phyloP scores from a whole-genome alignment of 2,329 filamentous ascomycete genomes.

The Westerdykella sp. region DNA sequence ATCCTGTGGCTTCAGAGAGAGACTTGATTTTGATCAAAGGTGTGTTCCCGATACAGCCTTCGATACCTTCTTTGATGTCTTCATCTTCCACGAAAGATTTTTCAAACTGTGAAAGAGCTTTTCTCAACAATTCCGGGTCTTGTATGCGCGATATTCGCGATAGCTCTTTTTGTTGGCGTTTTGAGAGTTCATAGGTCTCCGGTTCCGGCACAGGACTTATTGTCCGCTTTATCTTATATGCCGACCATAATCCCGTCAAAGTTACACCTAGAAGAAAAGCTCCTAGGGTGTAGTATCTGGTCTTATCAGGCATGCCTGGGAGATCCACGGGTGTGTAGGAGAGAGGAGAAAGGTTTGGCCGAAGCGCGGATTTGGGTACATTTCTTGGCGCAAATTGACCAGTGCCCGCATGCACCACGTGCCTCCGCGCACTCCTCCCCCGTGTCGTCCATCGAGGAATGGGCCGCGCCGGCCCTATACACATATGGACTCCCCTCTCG shows the following conservation, averaged over 20 bases:
- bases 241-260: conserved; percentile 49
- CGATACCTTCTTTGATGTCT: conserved; percentile 68
- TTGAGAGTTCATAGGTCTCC: conserved; percentile 27
- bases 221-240: conserved; percentile 12
- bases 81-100: conserved; percentile 10
- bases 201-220: conserved; percentile 2
- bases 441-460: conserved; percentile 7
- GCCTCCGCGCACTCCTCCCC: conserved; percentile 13
- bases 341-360: conserved; percentile 9
- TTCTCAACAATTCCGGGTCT: conserved; percentile 20
- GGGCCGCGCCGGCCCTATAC: conserved; percentile 8
- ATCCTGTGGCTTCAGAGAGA: conserved; percentile 78
- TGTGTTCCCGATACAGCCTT: conserved; percentile 89
- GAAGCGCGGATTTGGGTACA: conserved; percentile 15
- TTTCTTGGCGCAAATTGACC: conserved; percentile 23
- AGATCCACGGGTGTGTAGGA: conserved; percentile 1
- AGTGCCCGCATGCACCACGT: conserved; percentile 17
- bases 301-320: conserved; percentile 28
- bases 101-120: conserved; percentile 17
- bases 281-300: conserved; percentile 56
- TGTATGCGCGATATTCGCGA: conserved; percentile 20
- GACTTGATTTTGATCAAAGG: conserved; percentile 81
- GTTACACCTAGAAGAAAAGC: conserved; percentile 75
- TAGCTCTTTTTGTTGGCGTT: conserved; percentile 16
- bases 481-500: conserved; percentile 73